phyloP scores from a whole-genome alignment of 306 rosid genomes.

The Hippophae rhamnoides region DNA sequence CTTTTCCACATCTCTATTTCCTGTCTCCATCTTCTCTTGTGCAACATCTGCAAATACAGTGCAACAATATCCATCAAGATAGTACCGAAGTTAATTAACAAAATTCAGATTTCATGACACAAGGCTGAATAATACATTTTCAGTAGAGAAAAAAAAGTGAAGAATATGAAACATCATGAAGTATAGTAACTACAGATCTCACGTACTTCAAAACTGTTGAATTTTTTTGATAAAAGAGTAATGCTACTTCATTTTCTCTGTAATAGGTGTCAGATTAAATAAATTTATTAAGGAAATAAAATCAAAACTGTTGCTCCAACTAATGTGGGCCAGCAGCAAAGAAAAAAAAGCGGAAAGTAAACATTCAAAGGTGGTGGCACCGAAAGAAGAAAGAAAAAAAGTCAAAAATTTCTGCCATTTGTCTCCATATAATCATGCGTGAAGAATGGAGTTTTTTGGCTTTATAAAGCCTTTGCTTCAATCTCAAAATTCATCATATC shows the following conservation, averaged over 20 bases:
- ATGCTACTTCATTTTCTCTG: neutral
- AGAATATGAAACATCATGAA: neutral
- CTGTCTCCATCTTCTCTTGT: conserved; percentile 30
- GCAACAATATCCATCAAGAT: neutral
- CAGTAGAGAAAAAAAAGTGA: neutral
- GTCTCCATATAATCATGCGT: too few species aligned
- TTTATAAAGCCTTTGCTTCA: too few species aligned
- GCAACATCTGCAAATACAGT: conserved; percentile 16
- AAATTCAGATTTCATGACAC: conserved; percentile 5
- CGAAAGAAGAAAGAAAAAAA: too few species aligned
- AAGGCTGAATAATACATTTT: neutral
- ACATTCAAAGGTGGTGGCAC: too few species aligned
- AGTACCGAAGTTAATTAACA: neutral
- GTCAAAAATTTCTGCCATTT: too few species aligned
- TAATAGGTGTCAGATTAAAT: neutral
- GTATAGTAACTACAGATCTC: neutral
- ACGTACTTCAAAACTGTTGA: neutral
- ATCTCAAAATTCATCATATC: too few species aligned
- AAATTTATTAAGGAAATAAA: neutral
- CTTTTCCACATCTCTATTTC: conserved; percentile 37
- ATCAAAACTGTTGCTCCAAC: too few species aligned
- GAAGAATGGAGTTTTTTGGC: too few species aligned
- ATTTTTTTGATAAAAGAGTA: neutral
- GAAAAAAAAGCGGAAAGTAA: too few species aligned
- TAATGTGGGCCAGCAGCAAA: too few species aligned